These are phyloP conservation scores for Viola pubescens DNA, from an alignment of 441 rosid genomes.

Conservation along the genomic window DNA sequence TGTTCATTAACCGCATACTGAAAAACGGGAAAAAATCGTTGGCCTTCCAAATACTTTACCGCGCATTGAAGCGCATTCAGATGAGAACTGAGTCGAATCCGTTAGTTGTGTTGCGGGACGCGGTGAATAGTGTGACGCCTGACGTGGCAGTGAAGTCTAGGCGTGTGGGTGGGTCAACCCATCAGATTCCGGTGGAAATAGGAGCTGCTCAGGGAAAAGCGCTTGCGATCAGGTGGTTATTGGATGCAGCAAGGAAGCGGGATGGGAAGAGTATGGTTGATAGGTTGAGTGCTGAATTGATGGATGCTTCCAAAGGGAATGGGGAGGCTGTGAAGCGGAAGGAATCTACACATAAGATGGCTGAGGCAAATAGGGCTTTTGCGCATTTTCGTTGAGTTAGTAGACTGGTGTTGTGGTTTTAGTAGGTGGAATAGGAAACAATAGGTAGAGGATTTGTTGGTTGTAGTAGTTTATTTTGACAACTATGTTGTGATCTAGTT, in stretches of 20 bases:
- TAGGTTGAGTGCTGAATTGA: conserved; percentile 21
- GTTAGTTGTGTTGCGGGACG: conserved; percentile 14
- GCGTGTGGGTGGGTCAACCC: conserved; percentile 16
- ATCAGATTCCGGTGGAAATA: conserved; percentile 17
- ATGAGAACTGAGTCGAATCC: conserved; percentile 16
- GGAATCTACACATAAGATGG: conserved; percentile 16
- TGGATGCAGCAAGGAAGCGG: conserved; percentile 17
- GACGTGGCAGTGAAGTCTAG: conserved; percentile 17
- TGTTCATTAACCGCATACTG: conserved; percentile 20
- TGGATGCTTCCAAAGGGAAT: conserved; percentile 20
- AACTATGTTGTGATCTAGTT: not conserved
- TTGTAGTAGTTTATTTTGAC: not conserved
- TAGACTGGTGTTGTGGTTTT: not conserved
- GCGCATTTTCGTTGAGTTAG: conserved; percentile 12
- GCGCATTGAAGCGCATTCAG: conserved; percentile 20
- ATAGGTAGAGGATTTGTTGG: not conserved
- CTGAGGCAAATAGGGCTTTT: conserved; percentile 25
- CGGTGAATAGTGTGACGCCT: conserved; percentile 16
- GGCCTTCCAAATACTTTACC: conserved; percentile 18
- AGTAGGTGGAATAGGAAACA: not conserved
- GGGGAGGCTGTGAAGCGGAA: conserved; percentile 16
- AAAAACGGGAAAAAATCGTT: conserved; percentile 24
- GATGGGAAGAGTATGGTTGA: conserved; percentile 15
- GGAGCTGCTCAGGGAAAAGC: conserved; percentile 13
- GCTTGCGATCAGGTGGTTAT: conserved; percentile 21